These are phyloP conservation scores for Myriosclerotinia duriaeana DNA, from an alignment of 2,329 filamentous ascomycete genomes.

Conservation along the genomic window DNA sequence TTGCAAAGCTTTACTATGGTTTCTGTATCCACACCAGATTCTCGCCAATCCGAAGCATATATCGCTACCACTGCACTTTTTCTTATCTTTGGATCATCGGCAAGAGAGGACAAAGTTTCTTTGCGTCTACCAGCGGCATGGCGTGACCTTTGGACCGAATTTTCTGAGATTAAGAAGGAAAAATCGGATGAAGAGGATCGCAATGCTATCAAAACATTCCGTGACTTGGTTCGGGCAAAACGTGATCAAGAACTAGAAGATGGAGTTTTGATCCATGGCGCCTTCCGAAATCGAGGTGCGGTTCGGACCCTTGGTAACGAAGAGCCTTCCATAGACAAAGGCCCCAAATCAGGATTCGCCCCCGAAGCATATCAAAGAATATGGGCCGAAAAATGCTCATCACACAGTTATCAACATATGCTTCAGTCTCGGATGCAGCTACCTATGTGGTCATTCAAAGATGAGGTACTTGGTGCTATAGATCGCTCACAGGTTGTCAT, in stretches of 20 bases:
- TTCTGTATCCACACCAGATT: slow-evolving; percentile 69
- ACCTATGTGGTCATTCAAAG: slow-evolving; percentile 84
- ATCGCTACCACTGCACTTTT: slow-evolving; percentile 81
- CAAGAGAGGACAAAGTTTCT: slow-evolving; percentile 83
- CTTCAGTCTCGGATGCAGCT: slow-evolving; percentile 69
- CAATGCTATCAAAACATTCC: slow-evolving; percentile 63
- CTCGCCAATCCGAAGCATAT: slow-evolving; percentile 82
- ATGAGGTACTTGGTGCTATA: slow-evolving; percentile 74
- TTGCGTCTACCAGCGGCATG: slow-evolving; percentile 75
- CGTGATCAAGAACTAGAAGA: slow-evolving; percentile 69
- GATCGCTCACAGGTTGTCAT: slow-evolving; percentile 83
- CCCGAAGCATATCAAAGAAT: slow-evolving; percentile 52
- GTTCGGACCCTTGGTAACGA: slow-evolving; percentile 52
- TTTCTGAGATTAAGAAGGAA: slow-evolving; percentile 68
- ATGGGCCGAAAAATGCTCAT: slow-evolving; percentile 71
- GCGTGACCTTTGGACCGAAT: slow-evolving; percentile 83
- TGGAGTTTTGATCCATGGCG: slow-evolving; percentile 73
- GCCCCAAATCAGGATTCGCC: slow-evolving; percentile 31
- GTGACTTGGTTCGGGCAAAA: slow-evolving; percentile 66
- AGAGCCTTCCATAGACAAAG: slow-evolving; percentile 44
- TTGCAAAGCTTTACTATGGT: slow-evolving; percentile 71
- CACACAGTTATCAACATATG: slow-evolving; percentile 35
- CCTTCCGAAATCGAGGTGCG: slow-evolving; percentile 64
- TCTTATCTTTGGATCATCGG: slow-evolving; percentile 71
- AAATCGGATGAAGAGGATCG: slow-evolving; percentile 71